These are phyloP conservation scores for Macrolepiota albuminosa DNA, from an alignment of 768 basidiomycete species.

Conservation along the genomic window DNA sequence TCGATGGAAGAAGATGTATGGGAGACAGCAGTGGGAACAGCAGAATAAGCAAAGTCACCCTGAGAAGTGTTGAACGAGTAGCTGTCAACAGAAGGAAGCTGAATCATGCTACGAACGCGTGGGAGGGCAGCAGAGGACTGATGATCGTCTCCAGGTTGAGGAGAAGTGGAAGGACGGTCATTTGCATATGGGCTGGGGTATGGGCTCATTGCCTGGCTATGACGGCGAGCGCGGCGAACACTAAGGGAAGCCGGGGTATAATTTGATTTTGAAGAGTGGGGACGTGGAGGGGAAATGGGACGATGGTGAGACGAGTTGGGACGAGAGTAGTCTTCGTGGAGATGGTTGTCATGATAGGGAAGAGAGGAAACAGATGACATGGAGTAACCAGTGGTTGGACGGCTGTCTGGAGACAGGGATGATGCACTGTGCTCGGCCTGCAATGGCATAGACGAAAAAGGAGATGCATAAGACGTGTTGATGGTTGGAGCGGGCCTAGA, in stretches of 20 bases:
- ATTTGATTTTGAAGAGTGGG: constrained; percentile 55
- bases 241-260: constrained; percentile 52
- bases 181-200: constrained; percentile 82
- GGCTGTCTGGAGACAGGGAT: constrained; percentile 78
- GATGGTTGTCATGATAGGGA: constrained; percentile 57
- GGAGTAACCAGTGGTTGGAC: constrained; percentile 83
- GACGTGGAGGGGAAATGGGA: constrained; percentile 64
- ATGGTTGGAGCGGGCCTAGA: constrained; percentile 64
- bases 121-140: constrained; percentile 44
- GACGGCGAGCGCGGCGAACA: constrained; percentile 69
- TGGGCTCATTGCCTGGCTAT: constrained; percentile 84
- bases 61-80: constrained; percentile 63
- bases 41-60: constrained; percentile 79
- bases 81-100: constrained; percentile 66
- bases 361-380: constrained; percentile 78
- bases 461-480: constrained; percentile 66
- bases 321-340: constrained; percentile 63
- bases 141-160: constrained; percentile 58
- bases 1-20: constrained; percentile 35
- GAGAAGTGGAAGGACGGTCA: constrained; percentile 65
- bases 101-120: constrained; percentile 81
- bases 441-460: constrained; percentile 68
- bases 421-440: constrained; percentile 65
- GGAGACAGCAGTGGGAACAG: constrained; percentile 44
- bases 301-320: constrained; percentile 73